Base-by-base conservation (phyloP, 805 yeast genomes). In the Candida jianshihensis region DNA sequence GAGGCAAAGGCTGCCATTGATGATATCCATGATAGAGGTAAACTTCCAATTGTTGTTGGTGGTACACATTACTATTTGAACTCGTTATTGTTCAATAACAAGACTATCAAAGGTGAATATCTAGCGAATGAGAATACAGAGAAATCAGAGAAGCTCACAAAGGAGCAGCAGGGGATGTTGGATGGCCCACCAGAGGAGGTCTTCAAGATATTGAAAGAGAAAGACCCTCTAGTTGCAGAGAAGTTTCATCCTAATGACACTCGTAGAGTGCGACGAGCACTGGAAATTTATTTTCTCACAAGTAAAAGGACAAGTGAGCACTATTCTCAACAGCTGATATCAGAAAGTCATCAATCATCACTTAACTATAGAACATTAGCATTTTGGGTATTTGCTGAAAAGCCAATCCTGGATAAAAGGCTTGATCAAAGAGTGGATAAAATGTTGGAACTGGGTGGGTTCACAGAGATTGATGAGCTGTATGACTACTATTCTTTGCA, bases 61-160 rank as follows among this genome's bases (percentile, higher is more conserved):
- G 98, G 98, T 0, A 92, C 98, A 0, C 97, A 89, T 53, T 92
- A 92, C 57, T 92, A 92, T 54, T 63, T 87, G 26, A 96, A 85
- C 57, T 76, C 84, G 8, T 55, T 90, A 7, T 54, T 86, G 8
- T 85, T 89, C 54, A 67, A 72, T 27, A 85, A 87, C 49, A 77
- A 75, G 39, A 78, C 84, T 0, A 69, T 82, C 6, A 70, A 68
- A 4, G 56, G 63, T 3, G 37, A 43, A 0, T 42, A 37, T 12
- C 35, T 35, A 2, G 5, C 26, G 13, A 24, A 6, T 26, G 22
- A 34, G 3, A 34, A 19, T 10, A 19, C 11, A 12, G 40, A 26
- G 8, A 38, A 30, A 10, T 15, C 19, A n/a, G 35, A 46, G 20
- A 12, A 32, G 16, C 33, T 57, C 35, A 54, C 66, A 10, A 30